Conservation (phyloP, 2,329 filamentous ascomycete species). For the Pseudogymnoascus sp. region DNA sequence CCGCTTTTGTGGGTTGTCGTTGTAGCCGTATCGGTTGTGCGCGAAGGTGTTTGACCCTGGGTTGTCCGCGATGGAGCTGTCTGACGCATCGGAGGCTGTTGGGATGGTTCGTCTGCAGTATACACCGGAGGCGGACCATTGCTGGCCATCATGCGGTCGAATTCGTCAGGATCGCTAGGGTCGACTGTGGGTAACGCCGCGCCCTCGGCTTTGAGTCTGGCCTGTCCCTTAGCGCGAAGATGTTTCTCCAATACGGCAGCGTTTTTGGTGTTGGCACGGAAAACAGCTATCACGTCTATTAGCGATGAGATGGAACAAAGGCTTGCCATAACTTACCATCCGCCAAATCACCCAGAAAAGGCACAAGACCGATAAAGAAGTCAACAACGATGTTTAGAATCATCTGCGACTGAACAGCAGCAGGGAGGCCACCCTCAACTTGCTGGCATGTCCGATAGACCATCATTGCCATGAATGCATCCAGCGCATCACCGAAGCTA, state of each 20-base stretch:
- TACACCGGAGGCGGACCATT: conserved; percentile 25
- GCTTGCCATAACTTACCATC: conserved; percentile 70
- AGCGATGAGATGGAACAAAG: conserved; percentile 44
- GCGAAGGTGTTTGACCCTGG: conserved; percentile 11
- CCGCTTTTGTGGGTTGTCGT: conserved; percentile 9
- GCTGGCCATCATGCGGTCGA: conserved; percentile 33
- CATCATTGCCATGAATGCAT: conserved; percentile 66
- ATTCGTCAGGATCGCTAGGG: conserved; percentile 46
- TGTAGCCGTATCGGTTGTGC: conserved; percentile 8
- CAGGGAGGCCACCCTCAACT: conserved; percentile 69
- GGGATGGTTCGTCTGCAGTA: conserved; percentile 15
- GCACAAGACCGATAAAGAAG: conserved; percentile 65
- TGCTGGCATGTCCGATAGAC: conserved; percentile 66
- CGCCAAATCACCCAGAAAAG: conserved; percentile 66
- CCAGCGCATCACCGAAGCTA: conserved; percentile 67
- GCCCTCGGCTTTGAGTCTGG: conserved; percentile 42
- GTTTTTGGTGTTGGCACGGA: conserved; percentile 69
- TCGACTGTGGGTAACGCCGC: conserved; percentile 41
- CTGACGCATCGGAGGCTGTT: conserved; percentile 14
- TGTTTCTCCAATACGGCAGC: conserved; percentile 60
- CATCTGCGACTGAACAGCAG: conserved; percentile 60
- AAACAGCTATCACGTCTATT: conserved; percentile 38
- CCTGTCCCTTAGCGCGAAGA: conserved; percentile 60
- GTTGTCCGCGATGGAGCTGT: conserved; percentile 10
- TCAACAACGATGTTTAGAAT: conserved; percentile 70